Percentiles rank a stretch among this genome's conserved stretches.
These are phyloP conservation scores for Priceomyces medius DNA, from an alignment of 805 yeast species.

Conservation along the genomic window DNA sequence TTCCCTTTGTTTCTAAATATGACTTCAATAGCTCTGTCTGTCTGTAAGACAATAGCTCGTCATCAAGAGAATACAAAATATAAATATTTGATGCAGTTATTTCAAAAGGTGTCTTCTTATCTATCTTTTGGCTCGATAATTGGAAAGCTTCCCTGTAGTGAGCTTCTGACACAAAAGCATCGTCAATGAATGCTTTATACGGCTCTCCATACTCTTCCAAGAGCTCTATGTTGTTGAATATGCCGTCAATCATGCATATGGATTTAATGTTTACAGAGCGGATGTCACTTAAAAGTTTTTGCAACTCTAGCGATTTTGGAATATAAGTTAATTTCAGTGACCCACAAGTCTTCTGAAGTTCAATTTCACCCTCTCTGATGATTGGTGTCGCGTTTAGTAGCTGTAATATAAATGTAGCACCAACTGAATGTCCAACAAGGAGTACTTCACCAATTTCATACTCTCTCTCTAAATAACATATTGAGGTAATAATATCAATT, in stretches of 20 bases:
- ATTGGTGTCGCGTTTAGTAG: slow-evolving; percentile 30
- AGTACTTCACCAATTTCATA: slow-evolving; percentile 20
- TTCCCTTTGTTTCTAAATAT: slow-evolving; percentile 25
- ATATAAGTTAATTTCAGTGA: neutral
- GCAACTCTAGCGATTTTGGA: neutral
- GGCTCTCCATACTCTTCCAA: slow-evolving; percentile 56
- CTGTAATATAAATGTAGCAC: slow-evolving; percentile 67
- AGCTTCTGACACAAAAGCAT: slow-evolving; percentile 46
- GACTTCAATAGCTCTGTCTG: slow-evolving; percentile 47
- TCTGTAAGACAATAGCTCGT: slow-evolving; percentile 57
- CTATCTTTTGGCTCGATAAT: slow-evolving; percentile 13
- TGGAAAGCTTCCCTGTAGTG: slow-evolving; percentile 26
- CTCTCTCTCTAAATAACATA: slow-evolving; percentile 27
- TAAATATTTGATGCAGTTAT: slow-evolving; percentile 16
- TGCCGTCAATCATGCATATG: slow-evolving; percentile 59
- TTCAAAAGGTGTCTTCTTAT: slow-evolving; percentile 1
- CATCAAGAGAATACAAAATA: slow-evolving; percentile 61
- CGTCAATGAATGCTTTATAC: slow-evolving; percentile 55
- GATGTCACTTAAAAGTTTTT: neutral
- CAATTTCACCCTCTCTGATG: slow-evolving; percentile 14
- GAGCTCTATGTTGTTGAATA: slow-evolving; percentile 53
- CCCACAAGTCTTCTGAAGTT: neutral
- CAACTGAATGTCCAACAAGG: slow-evolving; percentile 76
- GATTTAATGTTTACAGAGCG: slow-evolving; percentile 1
- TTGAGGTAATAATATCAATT: slow-evolving; percentile 50